Conservation (phyloP, 306 rosid species). For the Malus sylvestris region DNA sequence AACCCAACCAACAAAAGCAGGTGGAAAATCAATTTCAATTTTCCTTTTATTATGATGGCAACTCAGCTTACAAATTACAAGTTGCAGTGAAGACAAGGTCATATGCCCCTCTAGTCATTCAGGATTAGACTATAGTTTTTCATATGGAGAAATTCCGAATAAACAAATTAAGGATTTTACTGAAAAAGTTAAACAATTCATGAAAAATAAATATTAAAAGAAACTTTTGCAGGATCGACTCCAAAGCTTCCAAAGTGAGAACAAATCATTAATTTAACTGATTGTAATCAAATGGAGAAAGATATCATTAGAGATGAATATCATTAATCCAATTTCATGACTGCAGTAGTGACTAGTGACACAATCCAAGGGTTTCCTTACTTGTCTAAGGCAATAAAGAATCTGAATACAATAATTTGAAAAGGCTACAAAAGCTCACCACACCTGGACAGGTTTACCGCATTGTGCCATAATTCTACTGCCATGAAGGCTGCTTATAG, state of each 20-base stretch:
- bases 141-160: neutral
- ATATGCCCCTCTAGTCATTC: neutral
- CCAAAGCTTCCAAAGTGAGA: neutral
- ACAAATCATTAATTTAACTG: neutral
- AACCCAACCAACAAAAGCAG: neutral
- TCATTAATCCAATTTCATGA: neutral
- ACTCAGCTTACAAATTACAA: neutral
- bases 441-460: constrained; percentile 13
- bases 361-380: neutral
- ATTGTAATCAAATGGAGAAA: neutral
- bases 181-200: no score
- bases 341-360: neutral
- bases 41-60: neutral
- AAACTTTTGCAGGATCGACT: neutral
- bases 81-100: neutral
- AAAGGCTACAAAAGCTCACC: constrained; percentile 23
- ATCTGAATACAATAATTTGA: neutral
- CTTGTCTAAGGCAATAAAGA: neutral
- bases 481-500: constrained; percentile 80
- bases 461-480: constrained; percentile 30
- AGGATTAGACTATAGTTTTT: neutral
- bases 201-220: neutral
- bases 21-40: neutral
- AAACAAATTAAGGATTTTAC: neutral
- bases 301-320: neutral